A percentile compares a stretch with the other conserved stretches of the same genome.
phyloP scores from a whole-genome alignment of 23 red algal species.

The Gracilaria caudata region DNA sequence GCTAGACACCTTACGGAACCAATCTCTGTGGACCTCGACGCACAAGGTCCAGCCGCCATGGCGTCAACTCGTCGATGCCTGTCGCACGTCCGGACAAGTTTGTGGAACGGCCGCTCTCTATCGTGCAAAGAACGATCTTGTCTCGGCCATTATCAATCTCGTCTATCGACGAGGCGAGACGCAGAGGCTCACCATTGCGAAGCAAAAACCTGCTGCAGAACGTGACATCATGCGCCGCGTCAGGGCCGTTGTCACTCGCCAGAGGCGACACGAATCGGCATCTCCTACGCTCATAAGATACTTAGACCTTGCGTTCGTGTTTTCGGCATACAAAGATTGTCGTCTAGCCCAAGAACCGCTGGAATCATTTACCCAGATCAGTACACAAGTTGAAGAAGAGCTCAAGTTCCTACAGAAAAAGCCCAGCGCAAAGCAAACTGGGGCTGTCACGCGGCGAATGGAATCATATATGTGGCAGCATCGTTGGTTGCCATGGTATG shows the following conservation, averaged over 20 bases:
- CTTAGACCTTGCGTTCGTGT: slow-evolving; percentile 62
- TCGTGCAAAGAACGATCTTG: slow-evolving; percentile 67
- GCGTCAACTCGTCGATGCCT: slow-evolving; percentile 54
- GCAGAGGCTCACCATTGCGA: slow-evolving; percentile 14
- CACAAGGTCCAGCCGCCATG: slow-evolving; percentile 21
- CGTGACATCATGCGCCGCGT: slow-evolving; percentile 55
- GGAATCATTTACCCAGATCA: slow-evolving; percentile 4
- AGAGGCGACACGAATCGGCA: slow-evolving; percentile 51
- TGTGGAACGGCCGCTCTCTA: slow-evolving; percentile 65
- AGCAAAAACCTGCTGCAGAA: slow-evolving; percentile 41
- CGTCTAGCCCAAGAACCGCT: slow-evolving; percentile 10
- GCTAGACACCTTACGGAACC: slow-evolving; percentile 30
- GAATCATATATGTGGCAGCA: slow-evolving; percentile 64
- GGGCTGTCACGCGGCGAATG: slow-evolving; percentile 44
- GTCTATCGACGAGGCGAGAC: slow-evolving; percentile 48
- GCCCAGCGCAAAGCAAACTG: slow-evolving; percentile 45
- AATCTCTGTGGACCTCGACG: slow-evolving; percentile 29
- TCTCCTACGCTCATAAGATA: slow-evolving; percentile 59
- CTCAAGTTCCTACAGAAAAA: slow-evolving; percentile 34
- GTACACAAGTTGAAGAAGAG: slow-evolving; percentile 41
- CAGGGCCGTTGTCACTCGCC: slow-evolving; percentile 64
- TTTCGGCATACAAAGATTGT: slow-evolving; percentile 68
- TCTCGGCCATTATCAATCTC: slow-evolving; percentile 45
- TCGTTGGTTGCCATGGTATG: slow-evolving; percentile 74
- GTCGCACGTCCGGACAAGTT: slow-evolving; percentile 51